Evolutionary conservation across 2,329 filamentous ascomycete species (phyloP).

Genomic region (Rhynchosporium secalis): DNA sequence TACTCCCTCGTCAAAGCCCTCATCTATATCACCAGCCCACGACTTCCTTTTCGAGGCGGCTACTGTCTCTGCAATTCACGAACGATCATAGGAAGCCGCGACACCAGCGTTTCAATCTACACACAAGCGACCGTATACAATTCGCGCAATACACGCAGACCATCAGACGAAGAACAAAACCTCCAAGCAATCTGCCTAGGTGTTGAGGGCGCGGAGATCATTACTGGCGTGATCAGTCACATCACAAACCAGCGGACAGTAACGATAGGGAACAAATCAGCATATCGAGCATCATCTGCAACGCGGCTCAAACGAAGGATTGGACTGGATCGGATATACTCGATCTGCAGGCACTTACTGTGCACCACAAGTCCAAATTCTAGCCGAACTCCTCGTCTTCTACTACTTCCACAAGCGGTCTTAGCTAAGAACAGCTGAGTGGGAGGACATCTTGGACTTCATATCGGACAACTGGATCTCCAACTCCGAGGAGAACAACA

Average conservation of each 20-base stretch:
- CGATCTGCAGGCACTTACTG: slow-evolving; percentile 10
- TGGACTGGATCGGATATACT: slow-evolving; percentile 6
- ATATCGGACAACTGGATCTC: not conserved
- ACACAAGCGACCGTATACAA: too few relatives aligned
- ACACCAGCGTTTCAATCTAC: not conserved
- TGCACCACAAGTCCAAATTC: not conserved
- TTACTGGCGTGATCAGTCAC: not conserved
- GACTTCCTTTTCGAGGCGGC: not conserved
- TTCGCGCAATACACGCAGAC: too few relatives aligned
- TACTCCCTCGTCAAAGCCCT: not conserved
- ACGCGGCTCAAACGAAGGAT: slow-evolving; percentile 13
- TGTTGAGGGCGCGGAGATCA: too few relatives aligned
- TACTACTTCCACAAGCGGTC: not conserved
- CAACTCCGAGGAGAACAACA: not conserved
- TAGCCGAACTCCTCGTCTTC: not conserved
- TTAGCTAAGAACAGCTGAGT: not conserved
- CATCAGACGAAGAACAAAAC: too few relatives aligned
- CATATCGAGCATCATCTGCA: slow-evolving; percentile 7
- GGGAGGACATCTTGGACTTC: not conserved
- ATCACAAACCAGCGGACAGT: not conserved
- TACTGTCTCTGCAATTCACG: not conserved
- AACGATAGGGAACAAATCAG: not conserved
- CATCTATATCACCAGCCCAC: not conserved
- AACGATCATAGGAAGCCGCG: not conserved
- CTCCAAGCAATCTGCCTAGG: too few relatives aligned